Evolutionary conservation across 768 basidiomycete genomes (phyloP), one percentile per base, ranked within the genome.

Genomic region (Tricholoma hemisulphureum): DNA sequence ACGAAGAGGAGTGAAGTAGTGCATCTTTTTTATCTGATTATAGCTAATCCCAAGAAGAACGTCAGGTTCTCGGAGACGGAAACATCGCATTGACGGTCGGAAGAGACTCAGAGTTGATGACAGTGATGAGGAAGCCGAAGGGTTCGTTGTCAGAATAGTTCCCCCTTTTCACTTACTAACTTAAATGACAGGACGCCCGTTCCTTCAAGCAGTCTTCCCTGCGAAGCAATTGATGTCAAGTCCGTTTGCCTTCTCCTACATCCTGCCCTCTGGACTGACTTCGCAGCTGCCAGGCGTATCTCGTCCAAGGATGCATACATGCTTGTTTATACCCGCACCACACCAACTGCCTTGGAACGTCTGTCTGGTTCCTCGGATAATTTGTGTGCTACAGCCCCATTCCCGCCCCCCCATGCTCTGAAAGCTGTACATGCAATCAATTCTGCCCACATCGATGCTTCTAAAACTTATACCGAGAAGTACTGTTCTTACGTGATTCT

Each of bases 241-340:
- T 45, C 23, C 14, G 46, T 29, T 46, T 49, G 16, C 28, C 46
- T 28, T 45, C 16, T 13, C 9, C 18, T 49, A n/a, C 18, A 45
- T 29, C 16, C 16, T 49, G 46, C n/a, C 10, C 7, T 49, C 26
- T 28, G 26, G 28, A 7, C 29, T 49, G n/a, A 28, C 46, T 18
- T 18, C 26, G 6, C 46, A 28, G n/a, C 16, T 48, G 6, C 53
- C 63, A 83, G 80, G 58, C 75, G 78, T 35, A 79, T 89, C 61
- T 77, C 83, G 2, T 94, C 93, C 2, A 89, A 83, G 72, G 93
- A 97, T 64, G 93, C 93, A 6, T 97, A 98, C 72, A 96, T 98
- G 94, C 80, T 98, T 29, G 87, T 98, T 54, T 98, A 98, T 71
- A 81, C 83, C 34, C 83, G 84, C 10, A 79, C 76, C 61, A 65